Conservation (phyloP, 2,329 filamentous ascomycete species). For the Hypoxylon sp. region DNA sequence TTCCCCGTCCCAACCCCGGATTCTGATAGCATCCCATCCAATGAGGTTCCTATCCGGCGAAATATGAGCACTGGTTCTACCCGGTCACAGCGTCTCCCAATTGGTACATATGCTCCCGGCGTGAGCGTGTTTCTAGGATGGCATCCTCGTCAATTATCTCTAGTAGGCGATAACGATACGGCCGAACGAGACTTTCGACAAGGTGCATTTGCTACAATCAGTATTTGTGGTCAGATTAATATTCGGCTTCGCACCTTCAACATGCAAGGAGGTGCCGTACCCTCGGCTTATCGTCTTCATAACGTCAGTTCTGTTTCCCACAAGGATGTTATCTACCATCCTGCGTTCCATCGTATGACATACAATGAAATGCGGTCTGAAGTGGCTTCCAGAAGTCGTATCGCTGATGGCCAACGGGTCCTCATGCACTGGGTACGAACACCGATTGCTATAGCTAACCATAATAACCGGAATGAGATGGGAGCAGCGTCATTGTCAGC, state of each 20-base stretch:
- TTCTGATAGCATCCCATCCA: not conserved
- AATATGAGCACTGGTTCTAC: not conserved
- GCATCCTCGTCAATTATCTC: conserved; percentile 5
- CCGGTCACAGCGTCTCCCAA: conserved; percentile 10
- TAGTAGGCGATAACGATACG: conserved; percentile 10
- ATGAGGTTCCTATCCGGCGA: not conserved
- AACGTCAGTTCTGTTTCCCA: conserved; percentile 7
- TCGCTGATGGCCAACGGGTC: not conserved
- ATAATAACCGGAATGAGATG: too few species aligned
- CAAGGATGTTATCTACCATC: conserved; percentile 14
- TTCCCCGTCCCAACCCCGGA: not conserved
- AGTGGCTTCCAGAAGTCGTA: conserved; percentile 13
- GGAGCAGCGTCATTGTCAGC: too few species aligned
- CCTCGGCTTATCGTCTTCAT: conserved; percentile 9
- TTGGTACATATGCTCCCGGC: conserved; percentile 14
- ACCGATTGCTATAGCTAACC: too few species aligned
- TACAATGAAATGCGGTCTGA: conserved; percentile 16
- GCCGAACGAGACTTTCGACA: conserved; percentile 18
- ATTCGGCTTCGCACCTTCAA: conserved; percentile 18
- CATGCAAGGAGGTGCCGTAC: conserved; percentile 12
- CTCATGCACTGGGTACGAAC: not conserved
- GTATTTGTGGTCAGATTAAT: conserved; percentile 6
- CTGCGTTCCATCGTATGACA: conserved; percentile 14
- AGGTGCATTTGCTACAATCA: conserved; percentile 14
- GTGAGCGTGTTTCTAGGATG: conserved; percentile 13